Conservation (phyloP, 495 filamentous ascomycete genomes). For the Friedmanniomyces endolithicus region DNA sequence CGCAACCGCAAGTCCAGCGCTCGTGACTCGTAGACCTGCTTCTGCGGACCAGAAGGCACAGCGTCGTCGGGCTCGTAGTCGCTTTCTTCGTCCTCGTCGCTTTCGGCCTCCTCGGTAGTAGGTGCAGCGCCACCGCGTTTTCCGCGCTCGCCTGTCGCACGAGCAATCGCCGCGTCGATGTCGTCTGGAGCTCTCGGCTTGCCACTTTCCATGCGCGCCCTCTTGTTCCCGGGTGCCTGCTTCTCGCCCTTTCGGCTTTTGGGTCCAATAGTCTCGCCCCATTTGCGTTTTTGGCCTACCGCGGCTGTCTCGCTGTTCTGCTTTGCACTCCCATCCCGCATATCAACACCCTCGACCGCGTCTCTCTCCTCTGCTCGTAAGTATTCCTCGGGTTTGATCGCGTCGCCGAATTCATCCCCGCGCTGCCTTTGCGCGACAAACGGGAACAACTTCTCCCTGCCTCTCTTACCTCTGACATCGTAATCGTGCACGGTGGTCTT, state of each 20-base stretch:
- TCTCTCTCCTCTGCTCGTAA: conserved; percentile 87
- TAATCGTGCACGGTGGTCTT: conserved; percentile 60
- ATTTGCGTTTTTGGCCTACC: conserved; percentile 86
- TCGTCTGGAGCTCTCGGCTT: conserved; percentile 3
- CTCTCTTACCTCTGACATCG: conserved; percentile 84
- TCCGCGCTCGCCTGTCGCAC: conserved; percentile 11
- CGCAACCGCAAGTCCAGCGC: conserved; percentile 54
- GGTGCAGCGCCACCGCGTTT: conserved; percentile 22
- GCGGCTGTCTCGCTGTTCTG: conserved; percentile 31
- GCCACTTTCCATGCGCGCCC: conserved; percentile 6
- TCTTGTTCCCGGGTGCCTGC: background rate
- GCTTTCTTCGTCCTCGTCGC: conserved; percentile 40
- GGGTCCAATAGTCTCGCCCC: conserved; percentile 51
- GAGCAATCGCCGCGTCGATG: conserved; percentile 17
- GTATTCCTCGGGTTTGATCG: conserved; percentile 87
- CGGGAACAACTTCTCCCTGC: conserved; percentile 85
- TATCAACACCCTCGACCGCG: conserved; percentile 54
- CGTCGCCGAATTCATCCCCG: conserved; percentile 81
- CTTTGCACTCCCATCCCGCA: conserved; percentile 32
- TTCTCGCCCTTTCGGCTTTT: conserved; percentile 19
- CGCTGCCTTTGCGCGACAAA: conserved; percentile 68
- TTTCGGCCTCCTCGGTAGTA: conserved; percentile 35
- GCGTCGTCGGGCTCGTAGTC: conserved; percentile 41
- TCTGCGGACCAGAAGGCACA: conserved; percentile 52
- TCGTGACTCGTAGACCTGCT: conserved; percentile 49